Evolutionary conservation across 129 eudicot species (phyloP), one percentile per base, ranked within the genome.

Genomic region (Glebionis coronaria): DNA sequence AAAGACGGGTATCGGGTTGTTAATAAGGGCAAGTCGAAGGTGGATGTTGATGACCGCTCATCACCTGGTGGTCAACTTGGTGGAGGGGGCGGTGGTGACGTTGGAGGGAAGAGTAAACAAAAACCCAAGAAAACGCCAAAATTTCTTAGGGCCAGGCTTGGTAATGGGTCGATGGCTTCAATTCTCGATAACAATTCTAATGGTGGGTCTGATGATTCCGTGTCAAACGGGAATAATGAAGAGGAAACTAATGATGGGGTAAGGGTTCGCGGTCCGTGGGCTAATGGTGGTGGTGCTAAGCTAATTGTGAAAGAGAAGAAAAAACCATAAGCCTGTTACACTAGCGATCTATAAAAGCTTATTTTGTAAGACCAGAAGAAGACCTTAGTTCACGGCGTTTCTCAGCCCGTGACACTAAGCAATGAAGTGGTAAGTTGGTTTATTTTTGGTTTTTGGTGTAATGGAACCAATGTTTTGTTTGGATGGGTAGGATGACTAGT

Each of bases 201-300:
- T 4, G 74, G 73, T 0, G 83, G 61, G 31, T 44, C 75, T 12
- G 88, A 67, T 38, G 65, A 68, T 3, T 8, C 40, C 12, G 42
- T 4, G 9, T 11, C 79, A 68, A 21, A 70, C 45, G 72, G 81
- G 58, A 67, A 68, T 20, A 44, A 49, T 14, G 56, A 75, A 8
- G 53, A 3, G 54, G 74, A 80, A 25, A 18, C 83, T 45, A 61
- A 29, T 12, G 85, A 77, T 59, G 82, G 74, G 28, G 44, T 82
- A 70, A 81, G 95, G 16, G 87, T 69, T 10, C 88, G 88, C 11
- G 85, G 97, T 19, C 97, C 81, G 72, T 93, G 99, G 99, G 79
- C 82, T 44, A 86, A 82, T 60, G 96, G 97, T 63, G 97, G 97
- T 9, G 98, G 97, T 28, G 90, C 82, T 49, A 89, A 44, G 83